These are phyloP conservation scores for Plectosphaerella sp. DNA, from an alignment of 2,329 filamentous ascomycete genomes.

Conservation along the genomic window DNA sequence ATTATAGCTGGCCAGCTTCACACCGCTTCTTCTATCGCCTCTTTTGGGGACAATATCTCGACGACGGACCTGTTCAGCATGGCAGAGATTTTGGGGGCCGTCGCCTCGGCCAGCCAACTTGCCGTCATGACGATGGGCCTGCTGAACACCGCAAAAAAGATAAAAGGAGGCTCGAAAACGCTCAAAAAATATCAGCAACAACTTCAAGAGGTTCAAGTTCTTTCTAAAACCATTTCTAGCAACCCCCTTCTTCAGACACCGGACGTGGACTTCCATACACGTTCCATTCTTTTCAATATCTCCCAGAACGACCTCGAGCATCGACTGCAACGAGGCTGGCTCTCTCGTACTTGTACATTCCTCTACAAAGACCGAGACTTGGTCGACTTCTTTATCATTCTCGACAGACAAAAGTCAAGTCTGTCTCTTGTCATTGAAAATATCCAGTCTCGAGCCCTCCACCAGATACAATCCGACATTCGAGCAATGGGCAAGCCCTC, in stretches of 20 bases:
- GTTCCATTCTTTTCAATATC: constrained; percentile 10
- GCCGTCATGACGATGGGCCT: constrained; percentile 9
- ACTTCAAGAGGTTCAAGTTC: constrained; percentile 13
- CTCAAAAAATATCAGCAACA: constrained; percentile 14
- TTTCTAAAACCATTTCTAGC: constrained; percentile 12
- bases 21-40: not conserved
- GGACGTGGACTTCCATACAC: constrained; percentile 11
- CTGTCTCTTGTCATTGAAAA: constrained; percentile 8
- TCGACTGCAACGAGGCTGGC: not conserved
- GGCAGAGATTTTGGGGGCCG: constrained; percentile 17
- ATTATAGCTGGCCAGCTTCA: not conserved
- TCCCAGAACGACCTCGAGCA: constrained; percentile 6
- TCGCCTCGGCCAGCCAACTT: constrained; percentile 14
- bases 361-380: constrained; percentile 9
- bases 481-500: not conserved
- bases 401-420: constrained; percentile 14
- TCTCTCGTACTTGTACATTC: constrained; percentile 1
- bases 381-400: constrained; percentile 8
- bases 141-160: constrained; percentile 13
- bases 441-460: constrained; percentile 19
- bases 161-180: constrained; percentile 14
- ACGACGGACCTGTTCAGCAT: constrained; percentile 3
- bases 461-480: not conserved
- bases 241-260: constrained; percentile 17
- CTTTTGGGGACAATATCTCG: not conserved